phyloP scores from a whole-genome alignment of 208 protist species.

The Trypanosoma lewisi region DNA sequence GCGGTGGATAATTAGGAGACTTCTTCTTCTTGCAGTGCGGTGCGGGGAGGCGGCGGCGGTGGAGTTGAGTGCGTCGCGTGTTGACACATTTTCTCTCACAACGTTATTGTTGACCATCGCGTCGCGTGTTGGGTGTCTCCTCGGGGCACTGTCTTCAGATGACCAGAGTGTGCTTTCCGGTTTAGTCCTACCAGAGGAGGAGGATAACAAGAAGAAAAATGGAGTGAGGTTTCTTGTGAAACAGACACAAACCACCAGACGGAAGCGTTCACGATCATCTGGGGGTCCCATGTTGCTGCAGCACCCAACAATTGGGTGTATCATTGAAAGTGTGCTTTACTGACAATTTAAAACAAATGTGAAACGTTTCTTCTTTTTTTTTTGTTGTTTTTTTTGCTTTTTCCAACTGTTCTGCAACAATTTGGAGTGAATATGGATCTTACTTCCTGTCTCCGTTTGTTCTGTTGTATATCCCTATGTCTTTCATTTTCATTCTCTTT shows the following conservation, averaged over 20 bases:
- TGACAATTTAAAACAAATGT: not conserved
- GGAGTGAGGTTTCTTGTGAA: constrained; percentile 6
- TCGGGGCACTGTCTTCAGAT: constrained; percentile 7
- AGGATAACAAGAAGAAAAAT: not conserved
- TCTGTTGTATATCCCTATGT: not conserved
- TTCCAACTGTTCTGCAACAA: not conserved
- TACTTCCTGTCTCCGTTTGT: not conserved
- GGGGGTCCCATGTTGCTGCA: not conserved
- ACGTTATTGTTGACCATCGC: constrained; percentile 33
- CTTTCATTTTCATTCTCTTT: constrained; percentile 14
- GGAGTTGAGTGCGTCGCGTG: constrained; percentile 48
- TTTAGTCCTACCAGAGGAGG: not conserved
- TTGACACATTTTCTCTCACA: constrained; percentile 53
- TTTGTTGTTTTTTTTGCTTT: constrained; percentile 5
- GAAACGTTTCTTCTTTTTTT: not conserved
- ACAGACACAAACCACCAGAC: not conserved
- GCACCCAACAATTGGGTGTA: constrained; percentile 12
- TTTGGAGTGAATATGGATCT: not conserved
- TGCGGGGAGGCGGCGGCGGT: constrained; percentile 42
- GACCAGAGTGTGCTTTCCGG: constrained; percentile 1
- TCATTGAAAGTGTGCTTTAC: not conserved
- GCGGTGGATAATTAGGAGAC: not conserved
- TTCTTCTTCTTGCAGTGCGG: constrained; percentile 24
- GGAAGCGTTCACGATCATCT: constrained; percentile 8
- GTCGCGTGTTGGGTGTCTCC: constrained; percentile 45